Conservation (phyloP, 208 protist species). For the Acanthamoeba castellanii region DNA sequence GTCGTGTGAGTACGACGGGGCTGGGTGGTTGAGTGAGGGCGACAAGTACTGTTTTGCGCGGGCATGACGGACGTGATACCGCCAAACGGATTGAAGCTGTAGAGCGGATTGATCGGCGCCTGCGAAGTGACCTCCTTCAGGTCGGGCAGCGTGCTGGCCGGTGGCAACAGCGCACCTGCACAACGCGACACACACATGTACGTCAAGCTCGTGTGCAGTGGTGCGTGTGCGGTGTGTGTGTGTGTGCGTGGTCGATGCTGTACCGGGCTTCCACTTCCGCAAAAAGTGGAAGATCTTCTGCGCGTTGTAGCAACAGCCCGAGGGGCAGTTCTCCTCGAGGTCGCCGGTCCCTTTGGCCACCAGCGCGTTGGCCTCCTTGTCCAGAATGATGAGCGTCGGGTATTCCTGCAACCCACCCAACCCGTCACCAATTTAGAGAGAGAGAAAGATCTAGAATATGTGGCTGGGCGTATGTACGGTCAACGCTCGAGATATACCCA, state of each 20-base stretch:
- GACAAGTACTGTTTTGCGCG: not conserved
- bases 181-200: not conserved
- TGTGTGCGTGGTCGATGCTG: too few relatives aligned
- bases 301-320: slow-evolving; percentile 37
- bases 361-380: not conserved
- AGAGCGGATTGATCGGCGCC: slow-evolving; percentile 26
- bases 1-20: too few relatives aligned
- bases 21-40: too few relatives aligned
- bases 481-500: not conserved
- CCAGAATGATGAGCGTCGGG: not conserved
- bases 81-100: slow-evolving; percentile 14
- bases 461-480: not conserved
- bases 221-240: too few relatives aligned
- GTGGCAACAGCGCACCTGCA: not conserved
- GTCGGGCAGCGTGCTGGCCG: slow-evolving; percentile 6
- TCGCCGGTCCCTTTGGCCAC: not conserved
- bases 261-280: not conserved
- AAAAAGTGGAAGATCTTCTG: slow-evolving; percentile 39
- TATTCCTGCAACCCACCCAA: not conserved
- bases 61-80: not conserved
- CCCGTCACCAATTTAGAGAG: not conserved
- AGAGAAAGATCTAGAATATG: too few relatives aligned
- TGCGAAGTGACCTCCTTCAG: slow-evolving; percentile 3
- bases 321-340: slow-evolving; percentile 20
- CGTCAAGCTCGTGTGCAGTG: not conserved